These are phyloP conservation scores for Cyberlindnera lachancei DNA, from an alignment of 805 yeast species.

Conservation along the genomic window DNA sequence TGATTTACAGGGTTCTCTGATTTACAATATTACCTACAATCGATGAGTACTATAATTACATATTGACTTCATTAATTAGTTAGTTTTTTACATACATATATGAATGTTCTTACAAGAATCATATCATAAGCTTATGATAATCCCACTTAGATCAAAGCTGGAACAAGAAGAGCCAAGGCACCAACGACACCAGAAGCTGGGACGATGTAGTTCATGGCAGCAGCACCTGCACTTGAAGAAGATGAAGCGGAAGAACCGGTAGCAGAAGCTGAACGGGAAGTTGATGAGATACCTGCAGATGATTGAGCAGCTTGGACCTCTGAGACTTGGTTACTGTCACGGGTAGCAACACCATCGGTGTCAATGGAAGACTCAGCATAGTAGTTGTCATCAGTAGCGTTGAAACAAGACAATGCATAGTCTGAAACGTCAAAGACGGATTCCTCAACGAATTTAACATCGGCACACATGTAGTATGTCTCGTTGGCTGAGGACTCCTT, in stretches of 20 bases:
- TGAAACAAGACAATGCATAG: constrained; percentile 32
- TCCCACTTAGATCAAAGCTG: constrained; percentile 14
- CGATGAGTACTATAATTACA: too few relatives aligned
- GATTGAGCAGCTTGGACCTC: constrained; percentile 13
- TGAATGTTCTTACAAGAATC: too few relatives aligned
- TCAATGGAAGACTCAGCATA: constrained; percentile 26
- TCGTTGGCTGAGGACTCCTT: constrained; percentile 30
- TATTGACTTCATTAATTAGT: too few relatives aligned
- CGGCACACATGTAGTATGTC: constrained; percentile 41
- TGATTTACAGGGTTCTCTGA: too few relatives aligned
- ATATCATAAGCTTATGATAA: too few relatives aligned
- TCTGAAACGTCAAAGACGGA: constrained; percentile 29
- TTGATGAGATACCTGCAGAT: constrained; percentile 13
- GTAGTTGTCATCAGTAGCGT: constrained; percentile 32
- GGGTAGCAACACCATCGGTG: constrained; percentile 17
- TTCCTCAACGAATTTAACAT: constrained; percentile 35
- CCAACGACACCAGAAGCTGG: constrained; percentile 19
- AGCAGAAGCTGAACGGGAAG: constrained; percentile 7
- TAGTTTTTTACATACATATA: too few relatives aligned
- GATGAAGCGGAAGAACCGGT: constrained; percentile 10
- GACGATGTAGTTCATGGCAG: constrained; percentile 12
- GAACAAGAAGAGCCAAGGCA: constrained; percentile 16
- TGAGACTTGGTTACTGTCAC: constrained; percentile 13
- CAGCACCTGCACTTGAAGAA: constrained; percentile 11
- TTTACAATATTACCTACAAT: too few relatives aligned